phyloP scores from a whole-genome alignment of 1,139 yeast species.

The Blastobotrys apis region DNA sequence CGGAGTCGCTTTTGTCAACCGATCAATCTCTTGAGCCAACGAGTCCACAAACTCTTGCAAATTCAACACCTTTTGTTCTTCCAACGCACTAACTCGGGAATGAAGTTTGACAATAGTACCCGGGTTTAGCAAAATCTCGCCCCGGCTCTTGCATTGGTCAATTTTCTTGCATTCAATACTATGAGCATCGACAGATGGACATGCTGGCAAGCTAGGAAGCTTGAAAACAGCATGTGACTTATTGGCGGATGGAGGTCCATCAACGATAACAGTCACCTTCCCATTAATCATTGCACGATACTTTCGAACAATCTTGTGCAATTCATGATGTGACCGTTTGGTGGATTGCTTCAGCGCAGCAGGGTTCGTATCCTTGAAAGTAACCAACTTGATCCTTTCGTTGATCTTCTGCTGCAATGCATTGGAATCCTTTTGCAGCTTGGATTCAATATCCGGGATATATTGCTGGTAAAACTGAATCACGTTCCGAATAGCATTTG shows the following conservation, averaged over 20 bases:
- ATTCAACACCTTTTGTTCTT: conserved; percentile 35
- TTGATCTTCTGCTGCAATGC: conserved; percentile 70
- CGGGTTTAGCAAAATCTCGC: conserved; percentile 36
- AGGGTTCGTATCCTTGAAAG: conserved; percentile 96
- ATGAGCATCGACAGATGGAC: conserved; percentile 4
- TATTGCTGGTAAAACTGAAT: conserved; percentile 67
- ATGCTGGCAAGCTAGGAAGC: not conserved
- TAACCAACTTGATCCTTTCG: conserved; percentile 82
- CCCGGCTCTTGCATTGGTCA: not conserved
- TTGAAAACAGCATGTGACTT: not conserved
- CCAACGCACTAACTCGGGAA: conserved; percentile 17
- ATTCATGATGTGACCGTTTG: conserved; percentile 73
- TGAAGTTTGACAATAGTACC: conserved; percentile 36
- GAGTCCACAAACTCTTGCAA: conserved; percentile 53
- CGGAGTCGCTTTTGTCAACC: conserved; percentile 76
- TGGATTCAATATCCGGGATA: conserved; percentile 43
- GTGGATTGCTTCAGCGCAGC: conserved; percentile 94
- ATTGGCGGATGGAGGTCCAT: conserved; percentile 37
- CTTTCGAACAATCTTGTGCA: conserved; percentile 80
- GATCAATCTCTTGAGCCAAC: conserved; percentile 54
- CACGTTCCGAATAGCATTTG: conserved; percentile 56
- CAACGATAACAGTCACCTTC: conserved; percentile 55
- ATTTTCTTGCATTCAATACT: not conserved
- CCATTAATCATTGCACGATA: conserved; percentile 62
- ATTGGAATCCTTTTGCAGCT: conserved; percentile 46